Conservation (phyloP, 176 grass and related monocot genomes). For the Echinochloa phyllopogon region DNA sequence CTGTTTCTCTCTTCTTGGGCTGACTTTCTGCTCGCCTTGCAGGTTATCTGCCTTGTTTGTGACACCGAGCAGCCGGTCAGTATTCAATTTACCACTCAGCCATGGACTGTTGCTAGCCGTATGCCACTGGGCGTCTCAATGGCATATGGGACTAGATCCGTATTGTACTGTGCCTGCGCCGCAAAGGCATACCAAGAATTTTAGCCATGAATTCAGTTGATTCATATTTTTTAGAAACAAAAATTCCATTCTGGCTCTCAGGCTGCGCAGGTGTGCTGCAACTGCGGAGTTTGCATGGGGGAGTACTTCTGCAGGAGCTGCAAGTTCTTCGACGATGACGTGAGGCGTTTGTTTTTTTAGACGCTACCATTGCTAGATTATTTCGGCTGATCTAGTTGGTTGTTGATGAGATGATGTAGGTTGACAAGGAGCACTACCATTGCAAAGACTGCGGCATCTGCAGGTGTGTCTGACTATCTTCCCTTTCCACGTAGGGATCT, state of each 20-base stretch:
- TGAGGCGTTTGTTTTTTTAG: constrained; percentile 32
- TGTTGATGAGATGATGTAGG: constrained; percentile 41
- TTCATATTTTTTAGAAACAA: not conserved
- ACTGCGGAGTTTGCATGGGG: constrained; percentile 87
- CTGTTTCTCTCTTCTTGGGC: not conserved
- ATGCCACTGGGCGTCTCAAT: not conserved
- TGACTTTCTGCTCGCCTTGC: not conserved
- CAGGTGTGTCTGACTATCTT: constrained; percentile 67
- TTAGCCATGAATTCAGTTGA: not conserved
- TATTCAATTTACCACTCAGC: not conserved
- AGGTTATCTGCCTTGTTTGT: constrained; percentile 84
- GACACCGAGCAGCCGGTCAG: constrained; percentile 85
- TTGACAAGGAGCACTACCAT: constrained; percentile 78
- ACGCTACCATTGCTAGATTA: not conserved
- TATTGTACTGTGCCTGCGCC: not conserved
- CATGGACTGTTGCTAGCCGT: not conserved
- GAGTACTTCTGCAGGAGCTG: constrained; percentile 83
- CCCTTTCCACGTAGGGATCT: not conserved
- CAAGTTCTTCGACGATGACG: constrained; percentile 84
- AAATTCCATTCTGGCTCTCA: constrained; percentile 32
- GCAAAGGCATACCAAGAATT: not conserved
- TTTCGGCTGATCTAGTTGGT: constrained; percentile 10
- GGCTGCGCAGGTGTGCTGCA: constrained; percentile 67
- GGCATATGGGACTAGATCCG: not conserved
- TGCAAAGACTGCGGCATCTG: constrained; percentile 90